A percentile compares a stretch with the other conserved stretches of the same genome.
Evolutionary conservation across 148 eudicot species (phyloP).

Genomic region (Rhododendron williamsianum): DNA sequence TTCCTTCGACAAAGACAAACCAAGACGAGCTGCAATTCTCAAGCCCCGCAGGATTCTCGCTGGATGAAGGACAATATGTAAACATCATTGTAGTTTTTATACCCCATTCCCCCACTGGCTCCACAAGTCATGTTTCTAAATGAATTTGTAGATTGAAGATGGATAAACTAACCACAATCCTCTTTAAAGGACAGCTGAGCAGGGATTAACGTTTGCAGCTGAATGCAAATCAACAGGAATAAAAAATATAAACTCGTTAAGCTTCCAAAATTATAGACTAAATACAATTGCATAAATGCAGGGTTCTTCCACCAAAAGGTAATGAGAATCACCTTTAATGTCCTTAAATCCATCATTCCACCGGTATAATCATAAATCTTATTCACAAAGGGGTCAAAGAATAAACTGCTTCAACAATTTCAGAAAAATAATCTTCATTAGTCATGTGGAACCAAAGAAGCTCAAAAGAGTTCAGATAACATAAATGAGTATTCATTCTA

Average conservation of each 20-base stretch:
- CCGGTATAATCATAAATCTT: slow-evolving; percentile 68
- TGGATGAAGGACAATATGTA: slow-evolving; percentile 27
- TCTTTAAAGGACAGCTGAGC: slow-evolving; percentile 73
- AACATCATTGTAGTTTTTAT: background rate
- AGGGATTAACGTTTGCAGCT: slow-evolving; percentile 76
- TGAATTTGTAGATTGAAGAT: slow-evolving; percentile 9
- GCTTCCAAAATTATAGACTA: background rate
- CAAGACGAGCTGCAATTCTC: slow-evolving; percentile 93
- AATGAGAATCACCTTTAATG: slow-evolving; percentile 51
- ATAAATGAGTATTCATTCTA: background rate
- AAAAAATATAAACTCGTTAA: background rate
- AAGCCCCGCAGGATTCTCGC: slow-evolving; percentile 92
- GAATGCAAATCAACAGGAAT: slow-evolving; percentile 23
- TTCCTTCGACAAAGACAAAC: slow-evolving; percentile 63
- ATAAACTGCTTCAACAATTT: slow-evolving; percentile 55
- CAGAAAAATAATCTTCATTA: slow-evolving; percentile 6
- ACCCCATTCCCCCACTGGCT: slow-evolving; percentile 1
- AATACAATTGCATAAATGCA: background rate
- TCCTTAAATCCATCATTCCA: slow-evolving; percentile 66
- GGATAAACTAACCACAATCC: slow-evolving; percentile 61
- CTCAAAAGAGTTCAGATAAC: background rate
- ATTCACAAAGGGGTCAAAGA: slow-evolving; percentile 67
- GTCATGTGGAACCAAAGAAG: slow-evolving; percentile 9
- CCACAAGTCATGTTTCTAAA: background rate
- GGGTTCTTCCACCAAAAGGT: background rate